Evolutionary conservation across 768 basidiomycete species (phyloP).

Genomic region (Tephrocybe sp.): DNA sequence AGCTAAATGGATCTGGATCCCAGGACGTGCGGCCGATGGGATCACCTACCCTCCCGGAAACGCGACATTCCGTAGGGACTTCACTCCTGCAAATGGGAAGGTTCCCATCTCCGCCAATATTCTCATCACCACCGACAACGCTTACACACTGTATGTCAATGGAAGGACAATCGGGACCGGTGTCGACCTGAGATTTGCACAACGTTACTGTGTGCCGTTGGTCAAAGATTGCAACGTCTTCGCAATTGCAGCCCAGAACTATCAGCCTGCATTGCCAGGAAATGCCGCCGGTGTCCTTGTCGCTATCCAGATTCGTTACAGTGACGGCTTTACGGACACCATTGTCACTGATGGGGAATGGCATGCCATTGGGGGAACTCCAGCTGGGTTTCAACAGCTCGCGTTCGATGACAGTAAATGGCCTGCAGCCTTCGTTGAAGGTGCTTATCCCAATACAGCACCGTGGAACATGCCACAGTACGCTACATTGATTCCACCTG

Average conservation of each 20-base stretch:
- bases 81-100: conserved; percentile 23
- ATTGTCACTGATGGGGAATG: conserved; percentile 31
- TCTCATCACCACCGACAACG: conserved; percentile 30
- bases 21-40: conserved; percentile 15
- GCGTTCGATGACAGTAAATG: conserved; percentile 30
- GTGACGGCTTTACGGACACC: conserved; percentile 28
- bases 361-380: conserved; percentile 23
- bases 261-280: conserved; percentile 7
- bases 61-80: conserved; percentile 30
- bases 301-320: conserved; percentile 29
- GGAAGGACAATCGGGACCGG: conserved; percentile 25
- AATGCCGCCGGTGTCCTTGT: conserved; percentile 30
- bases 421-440: conserved; percentile 26
- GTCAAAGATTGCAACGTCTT: conserved; percentile 29
- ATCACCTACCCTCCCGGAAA: conserved; percentile 21
- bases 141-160: conserved; percentile 31
- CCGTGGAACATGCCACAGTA: conserved; percentile 11
- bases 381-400: conserved; percentile 27
- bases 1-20: conserved; percentile 33
- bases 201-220: conserved; percentile 29
- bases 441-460: conserved; percentile 13
- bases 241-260: conserved; percentile 24
- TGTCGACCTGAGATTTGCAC: conserved; percentile 16
- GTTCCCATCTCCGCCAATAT: conserved; percentile 29
- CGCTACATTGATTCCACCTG: conserved; percentile 15